Evolutionary conservation across 495 filamentous ascomycete genomes (phyloP).

Genomic region (Talaromyces thailandensis): DNA sequence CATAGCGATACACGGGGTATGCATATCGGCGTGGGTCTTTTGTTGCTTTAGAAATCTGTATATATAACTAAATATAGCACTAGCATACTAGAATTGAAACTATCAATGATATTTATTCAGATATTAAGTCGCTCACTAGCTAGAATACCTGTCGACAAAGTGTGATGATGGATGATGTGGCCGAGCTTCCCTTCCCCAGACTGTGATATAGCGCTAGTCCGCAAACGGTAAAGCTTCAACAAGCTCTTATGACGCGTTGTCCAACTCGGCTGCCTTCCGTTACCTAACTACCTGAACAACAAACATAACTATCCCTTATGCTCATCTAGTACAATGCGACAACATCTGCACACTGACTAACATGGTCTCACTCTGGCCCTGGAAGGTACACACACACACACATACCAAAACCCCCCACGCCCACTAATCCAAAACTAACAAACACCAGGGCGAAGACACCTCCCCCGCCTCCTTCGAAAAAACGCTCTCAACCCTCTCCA

Average conservation of each 20-base stretch:
- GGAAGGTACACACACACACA: slow-evolving; percentile 52
- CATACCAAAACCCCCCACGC: too few species aligned
- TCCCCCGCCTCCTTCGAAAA: slow-evolving; percentile 93
- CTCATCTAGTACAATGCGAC: not conserved
- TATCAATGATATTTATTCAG: too few species aligned
- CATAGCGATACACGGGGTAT: not conserved
- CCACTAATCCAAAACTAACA: not conserved
- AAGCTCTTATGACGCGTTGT: not conserved
- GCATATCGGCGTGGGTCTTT: not conserved
- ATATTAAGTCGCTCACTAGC: too few species aligned
- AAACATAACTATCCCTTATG: not conserved
- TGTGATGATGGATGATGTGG: not conserved
- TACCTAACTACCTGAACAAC: not conserved
- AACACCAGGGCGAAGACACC: slow-evolving; percentile 59
- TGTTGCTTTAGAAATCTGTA: not conserved
- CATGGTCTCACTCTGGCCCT: slow-evolving; percentile 83
- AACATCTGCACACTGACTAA: not conserved
- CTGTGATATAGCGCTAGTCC: not conserved
- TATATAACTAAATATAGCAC: not conserved
- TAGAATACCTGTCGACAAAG: too few species aligned
- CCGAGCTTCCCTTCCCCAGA: not conserved
- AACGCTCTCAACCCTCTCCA: slow-evolving; percentile 67
- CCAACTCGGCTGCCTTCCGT: not conserved
- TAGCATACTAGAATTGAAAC: too few species aligned
- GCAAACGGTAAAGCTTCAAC: not conserved